Conservation (phyloP, 805 yeast genomes). For the Brettanomyces custersianus region DNA sequence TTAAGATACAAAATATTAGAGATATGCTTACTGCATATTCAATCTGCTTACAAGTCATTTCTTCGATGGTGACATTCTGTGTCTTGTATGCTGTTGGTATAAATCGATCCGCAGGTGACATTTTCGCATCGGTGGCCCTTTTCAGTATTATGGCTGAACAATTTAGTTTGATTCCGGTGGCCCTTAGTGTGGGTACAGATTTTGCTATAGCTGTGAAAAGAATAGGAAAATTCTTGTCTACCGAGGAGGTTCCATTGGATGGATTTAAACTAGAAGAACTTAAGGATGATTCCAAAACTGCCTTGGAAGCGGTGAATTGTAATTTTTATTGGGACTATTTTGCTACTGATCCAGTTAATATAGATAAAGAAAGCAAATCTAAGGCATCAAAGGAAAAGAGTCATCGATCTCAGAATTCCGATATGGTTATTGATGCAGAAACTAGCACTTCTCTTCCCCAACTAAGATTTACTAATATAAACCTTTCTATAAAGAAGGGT, state of each 20-base stretch:
- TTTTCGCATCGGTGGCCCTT: conserved; percentile 62
- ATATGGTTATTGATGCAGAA: not conserved
- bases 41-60: conserved; percentile 49
- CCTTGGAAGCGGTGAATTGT: conserved; percentile 46
- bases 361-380: too few relatives aligned
- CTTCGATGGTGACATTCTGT: conserved; percentile 54
- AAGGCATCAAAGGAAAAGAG: conserved; percentile 2
- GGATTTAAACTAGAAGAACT: conserved; percentile 15
- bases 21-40: conserved; percentile 50
- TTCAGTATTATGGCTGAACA: conserved; percentile 55
- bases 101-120: conserved; percentile 42
- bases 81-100: conserved; percentile 28
- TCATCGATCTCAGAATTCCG: conserved; percentile 1
- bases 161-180: conserved; percentile 61
- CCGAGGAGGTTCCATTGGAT: conserved; percentile 29
- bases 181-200: conserved; percentile 58
- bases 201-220: conserved; percentile 53
- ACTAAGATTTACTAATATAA: conserved; percentile 33
- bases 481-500: conserved; percentile 46
- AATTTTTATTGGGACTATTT: conserved; percentile 59
- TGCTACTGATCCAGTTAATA: conserved; percentile 19
- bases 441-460: not conserved
- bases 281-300: conserved; percentile 21
- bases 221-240: conserved; percentile 41
- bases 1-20: conserved; percentile 53